Evolutionary conservation across 345 rosid genomes (phyloP).

Genomic region (Salix arbutifolia): DNA sequence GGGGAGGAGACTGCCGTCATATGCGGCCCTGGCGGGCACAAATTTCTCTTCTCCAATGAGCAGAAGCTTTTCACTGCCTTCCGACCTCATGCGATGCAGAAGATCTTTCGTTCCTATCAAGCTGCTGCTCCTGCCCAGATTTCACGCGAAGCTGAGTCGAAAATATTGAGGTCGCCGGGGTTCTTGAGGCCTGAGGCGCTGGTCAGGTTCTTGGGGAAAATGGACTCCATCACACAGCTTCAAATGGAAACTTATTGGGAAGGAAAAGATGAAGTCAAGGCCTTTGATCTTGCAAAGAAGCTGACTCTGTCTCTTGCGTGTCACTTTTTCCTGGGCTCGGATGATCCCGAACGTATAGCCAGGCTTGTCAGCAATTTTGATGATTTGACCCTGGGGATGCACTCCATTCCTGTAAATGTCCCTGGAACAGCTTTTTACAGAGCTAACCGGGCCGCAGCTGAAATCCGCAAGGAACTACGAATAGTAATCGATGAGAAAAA

Average conservation of each 20-base stretch:
- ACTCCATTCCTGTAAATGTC: constrained; percentile 37
- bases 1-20: constrained; percentile 52
- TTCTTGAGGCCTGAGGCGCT: constrained; percentile 56
- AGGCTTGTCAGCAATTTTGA: constrained; percentile 40
- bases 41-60: constrained; percentile 54
- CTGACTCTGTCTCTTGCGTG: constrained; percentile 49
- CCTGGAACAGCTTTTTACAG: constrained; percentile 41
- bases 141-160: constrained; percentile 25
- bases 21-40: constrained; percentile 56
- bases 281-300: constrained; percentile 33
- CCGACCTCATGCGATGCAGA: constrained; percentile 49
- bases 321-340: constrained; percentile 44
- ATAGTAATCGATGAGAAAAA: constrained; percentile 36
- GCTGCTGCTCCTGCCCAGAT: constrained; percentile 16
- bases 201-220: constrained; percentile 40
- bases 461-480: constrained; percentile 32
- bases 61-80: constrained; percentile 48
- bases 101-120: constrained; percentile 43
- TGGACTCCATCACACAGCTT: constrained; percentile 46
- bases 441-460: constrained; percentile 35
- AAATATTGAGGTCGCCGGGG: constrained; percentile 31
- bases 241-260: constrained; percentile 40
- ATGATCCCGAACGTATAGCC: constrained; percentile 39
- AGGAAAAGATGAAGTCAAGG: constrained; percentile 31
- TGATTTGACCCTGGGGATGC: constrained; percentile 41